These are phyloP conservation scores for Kwoniella europaea DNA, from an alignment of 768 basidiomycete species.

Conservation along the genomic window DNA sequence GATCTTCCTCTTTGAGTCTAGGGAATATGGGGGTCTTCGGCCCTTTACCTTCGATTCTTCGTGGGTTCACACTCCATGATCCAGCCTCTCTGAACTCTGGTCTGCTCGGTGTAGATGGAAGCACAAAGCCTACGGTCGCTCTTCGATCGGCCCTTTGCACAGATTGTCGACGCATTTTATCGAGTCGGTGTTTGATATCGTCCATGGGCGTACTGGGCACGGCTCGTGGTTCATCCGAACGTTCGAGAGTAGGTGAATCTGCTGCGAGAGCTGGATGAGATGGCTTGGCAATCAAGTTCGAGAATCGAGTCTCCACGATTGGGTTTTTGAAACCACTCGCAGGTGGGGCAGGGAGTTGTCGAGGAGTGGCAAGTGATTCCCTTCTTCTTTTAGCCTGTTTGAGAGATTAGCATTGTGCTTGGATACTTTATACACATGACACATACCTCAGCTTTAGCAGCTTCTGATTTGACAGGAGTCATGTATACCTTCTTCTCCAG, in stretches of 20 bases:
- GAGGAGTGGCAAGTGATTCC: conserved; percentile 49
- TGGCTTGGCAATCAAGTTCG: conserved; percentile 27
- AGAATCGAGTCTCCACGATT: conserved; percentile 26
- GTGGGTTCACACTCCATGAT: conserved; percentile 28
- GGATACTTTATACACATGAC: not conserved
- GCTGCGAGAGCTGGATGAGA: conserved; percentile 35
- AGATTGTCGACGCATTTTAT: conserved; percentile 42
- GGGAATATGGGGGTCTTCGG: conserved; percentile 29
- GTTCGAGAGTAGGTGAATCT: conserved; percentile 10
- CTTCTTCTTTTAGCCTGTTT: conserved; percentile 27
- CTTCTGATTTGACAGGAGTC: conserved; percentile 16
- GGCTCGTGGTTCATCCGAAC: not conserved
- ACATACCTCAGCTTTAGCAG: conserved; percentile 23
- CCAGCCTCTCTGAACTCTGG: conserved; percentile 5
- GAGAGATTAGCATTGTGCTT: not conserved
- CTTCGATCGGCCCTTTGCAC: conserved; percentile 35
- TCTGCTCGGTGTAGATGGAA: conserved; percentile 43
- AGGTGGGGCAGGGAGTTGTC: conserved; percentile 47
- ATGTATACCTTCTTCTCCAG: conserved; percentile 9
- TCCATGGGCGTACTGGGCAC: conserved; percentile 26
- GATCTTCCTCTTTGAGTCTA: conserved; percentile 2
- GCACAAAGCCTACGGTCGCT: conserved; percentile 48
- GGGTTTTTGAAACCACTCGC: conserved; percentile 42
- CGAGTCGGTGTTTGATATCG: conserved; percentile 37
- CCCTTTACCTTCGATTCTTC: not conserved